Conservation (phyloP, 2,329 filamentous ascomycete genomes). For the Delphinella strobiligena region DNA sequence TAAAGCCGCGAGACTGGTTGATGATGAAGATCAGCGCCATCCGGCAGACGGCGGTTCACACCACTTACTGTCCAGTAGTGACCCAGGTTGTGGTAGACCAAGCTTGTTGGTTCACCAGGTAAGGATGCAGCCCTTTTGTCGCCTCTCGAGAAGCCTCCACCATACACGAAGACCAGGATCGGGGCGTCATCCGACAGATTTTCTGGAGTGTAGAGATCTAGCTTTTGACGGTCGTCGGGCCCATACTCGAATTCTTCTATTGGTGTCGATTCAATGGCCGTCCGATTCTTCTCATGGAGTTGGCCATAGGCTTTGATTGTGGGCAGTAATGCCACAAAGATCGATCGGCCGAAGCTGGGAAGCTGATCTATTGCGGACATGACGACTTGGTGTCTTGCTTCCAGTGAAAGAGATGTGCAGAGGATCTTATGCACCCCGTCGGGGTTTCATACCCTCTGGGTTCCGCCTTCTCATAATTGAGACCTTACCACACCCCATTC, state of each 20-base stretch:
- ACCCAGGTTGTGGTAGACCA: slow-evolving; percentile 26
- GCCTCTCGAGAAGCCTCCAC: slow-evolving; percentile 23
- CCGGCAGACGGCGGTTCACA: slow-evolving; percentile 18
- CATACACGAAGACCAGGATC: slow-evolving; percentile 21
- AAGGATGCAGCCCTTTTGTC: slow-evolving; percentile 17
- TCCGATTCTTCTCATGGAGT: slow-evolving; percentile 14
- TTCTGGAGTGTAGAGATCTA: slow-evolving; percentile 26
- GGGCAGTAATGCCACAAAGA: slow-evolving; percentile 13
- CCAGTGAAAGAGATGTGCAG: too few relatives aligned
- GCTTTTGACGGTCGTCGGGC: slow-evolving; percentile 22
- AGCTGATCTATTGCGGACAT: slow-evolving; percentile 15
- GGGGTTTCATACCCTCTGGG: too few relatives aligned
- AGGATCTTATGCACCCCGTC: too few relatives aligned
- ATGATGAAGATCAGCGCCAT: slow-evolving; percentile 23
- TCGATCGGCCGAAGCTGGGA: slow-evolving; percentile 14
- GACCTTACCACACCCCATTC: too few relatives aligned
- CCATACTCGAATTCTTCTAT: slow-evolving; percentile 24
- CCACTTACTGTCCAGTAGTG: slow-evolving; percentile 5
- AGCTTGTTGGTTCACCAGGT: slow-evolving; percentile 13
- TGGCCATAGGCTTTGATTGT: slow-evolving; percentile 15
- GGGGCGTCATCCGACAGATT: slow-evolving; percentile 12
- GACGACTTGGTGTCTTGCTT: neutral
- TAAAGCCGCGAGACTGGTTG: slow-evolving; percentile 13
- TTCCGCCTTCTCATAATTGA: too few relatives aligned
- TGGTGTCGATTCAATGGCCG: slow-evolving; percentile 13